A percentile compares a stretch with the other conserved stretches of the same genome.
These are phyloP conservation scores for Pterulicium gracile DNA, from an alignment of 1,284 basidiomycete genomes.

Conservation along the genomic window DNA sequence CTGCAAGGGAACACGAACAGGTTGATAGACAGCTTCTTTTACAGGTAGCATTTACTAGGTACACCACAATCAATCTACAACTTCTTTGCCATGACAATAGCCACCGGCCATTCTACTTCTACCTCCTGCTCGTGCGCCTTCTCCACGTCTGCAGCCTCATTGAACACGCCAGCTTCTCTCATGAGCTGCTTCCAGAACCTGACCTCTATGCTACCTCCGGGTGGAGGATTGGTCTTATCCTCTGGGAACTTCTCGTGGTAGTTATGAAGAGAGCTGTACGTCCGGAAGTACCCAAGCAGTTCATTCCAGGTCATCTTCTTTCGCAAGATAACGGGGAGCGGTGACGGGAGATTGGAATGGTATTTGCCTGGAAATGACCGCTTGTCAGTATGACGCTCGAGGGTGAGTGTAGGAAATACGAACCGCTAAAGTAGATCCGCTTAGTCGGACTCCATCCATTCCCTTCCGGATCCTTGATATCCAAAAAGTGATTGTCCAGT, in stretches of 20 bases:
- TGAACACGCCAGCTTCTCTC: slow-evolving; percentile 23
- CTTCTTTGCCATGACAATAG: slow-evolving; percentile 22
- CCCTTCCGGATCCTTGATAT: slow-evolving; percentile 48
- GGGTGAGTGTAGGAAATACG: slow-evolving; percentile 8
- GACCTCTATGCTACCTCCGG: slow-evolving; percentile 50
- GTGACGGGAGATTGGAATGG: slow-evolving; percentile 30
- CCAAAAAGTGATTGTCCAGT: slow-evolving; percentile 60
- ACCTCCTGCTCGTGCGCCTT: slow-evolving; percentile 33
- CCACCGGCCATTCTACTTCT: slow-evolving; percentile 66
- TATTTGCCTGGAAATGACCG: slow-evolving; percentile 14
- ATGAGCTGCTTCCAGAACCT: slow-evolving; percentile 47
- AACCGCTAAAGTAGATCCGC: slow-evolving; percentile 46
- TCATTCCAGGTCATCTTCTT: slow-evolving; percentile 55
- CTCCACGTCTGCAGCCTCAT: slow-evolving; percentile 22
- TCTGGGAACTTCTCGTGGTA: slow-evolving; percentile 57
- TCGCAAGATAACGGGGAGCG: slow-evolving; percentile 45
- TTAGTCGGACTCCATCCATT: slow-evolving; percentile 22
- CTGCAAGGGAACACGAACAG: not conserved
- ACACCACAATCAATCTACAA: not conserved
- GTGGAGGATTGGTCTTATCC: slow-evolving; percentile 30
- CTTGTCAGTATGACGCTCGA: not conserved
- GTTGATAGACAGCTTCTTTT: not conserved
- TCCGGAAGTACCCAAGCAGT: slow-evolving; percentile 60
- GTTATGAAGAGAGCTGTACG: slow-evolving; percentile 63
- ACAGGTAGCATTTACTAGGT: not conserved